Percentiles rank a stretch among this genome's conserved stretches.
Evolutionary conservation across 148 eudicot species (phyloP).

Genomic region (Rhododendron simsii): DNA sequence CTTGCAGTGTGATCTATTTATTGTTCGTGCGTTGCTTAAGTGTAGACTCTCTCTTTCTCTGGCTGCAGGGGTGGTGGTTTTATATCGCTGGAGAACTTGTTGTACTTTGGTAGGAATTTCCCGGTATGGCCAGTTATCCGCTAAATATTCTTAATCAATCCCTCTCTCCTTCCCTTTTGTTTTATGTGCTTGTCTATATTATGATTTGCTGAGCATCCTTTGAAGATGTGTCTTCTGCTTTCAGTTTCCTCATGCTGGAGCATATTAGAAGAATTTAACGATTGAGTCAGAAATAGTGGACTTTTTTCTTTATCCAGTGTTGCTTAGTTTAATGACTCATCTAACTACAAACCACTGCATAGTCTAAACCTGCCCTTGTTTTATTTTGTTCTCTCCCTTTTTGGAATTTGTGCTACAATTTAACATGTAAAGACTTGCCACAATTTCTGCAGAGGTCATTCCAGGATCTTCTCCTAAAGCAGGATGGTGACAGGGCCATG

Average conservation of each 20-base stretch:
- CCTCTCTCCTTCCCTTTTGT: neutral
- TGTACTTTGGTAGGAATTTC: slow-evolving; percentile 73
- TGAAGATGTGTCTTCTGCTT: neutral
- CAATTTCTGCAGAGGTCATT: slow-evolving; percentile 69
- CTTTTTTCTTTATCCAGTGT: neutral
- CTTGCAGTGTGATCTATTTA: slow-evolving; percentile 4
- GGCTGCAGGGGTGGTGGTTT: slow-evolving; percentile 88
- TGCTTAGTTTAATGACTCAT: neutral
- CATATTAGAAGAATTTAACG: neutral
- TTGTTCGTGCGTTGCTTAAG: neutral
- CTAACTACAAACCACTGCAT: neutral
- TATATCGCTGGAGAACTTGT: slow-evolving; percentile 86
- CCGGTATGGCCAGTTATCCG: slow-evolving; percentile 46
- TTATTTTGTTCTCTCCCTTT: neutral
- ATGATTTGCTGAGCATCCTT: neutral
- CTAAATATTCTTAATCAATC: neutral
- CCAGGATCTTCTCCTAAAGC: slow-evolving; percentile 85
- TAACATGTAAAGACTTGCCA: neutral
- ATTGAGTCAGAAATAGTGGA: neutral
- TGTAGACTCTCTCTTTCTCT: neutral
- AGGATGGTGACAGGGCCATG: slow-evolving; percentile 85
- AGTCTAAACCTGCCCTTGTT: neutral
- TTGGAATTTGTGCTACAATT: neutral
- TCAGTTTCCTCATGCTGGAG: neutral
- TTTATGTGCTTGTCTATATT: neutral